Evolutionary conservation across 768 basidiomycete genomes (phyloP).

Genomic region (Naganishia onofrii): DNA sequence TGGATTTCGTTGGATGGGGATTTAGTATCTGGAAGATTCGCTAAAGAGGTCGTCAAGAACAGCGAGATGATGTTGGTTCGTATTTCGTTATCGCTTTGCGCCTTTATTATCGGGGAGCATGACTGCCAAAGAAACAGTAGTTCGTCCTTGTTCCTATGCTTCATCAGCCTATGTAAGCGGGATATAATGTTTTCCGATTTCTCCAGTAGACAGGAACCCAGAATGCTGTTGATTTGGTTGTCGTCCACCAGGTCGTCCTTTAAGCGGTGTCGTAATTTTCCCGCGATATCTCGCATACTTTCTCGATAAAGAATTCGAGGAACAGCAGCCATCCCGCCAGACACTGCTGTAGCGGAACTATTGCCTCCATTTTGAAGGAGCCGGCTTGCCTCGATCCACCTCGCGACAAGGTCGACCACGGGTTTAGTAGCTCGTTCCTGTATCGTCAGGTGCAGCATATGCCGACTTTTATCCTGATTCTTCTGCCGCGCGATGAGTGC

Average conservation of each 20-base stretch:
- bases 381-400: neutral
- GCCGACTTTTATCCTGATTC: neutral
- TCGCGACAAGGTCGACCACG: neutral
- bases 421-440: slow-evolving; percentile 1
- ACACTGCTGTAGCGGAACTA: neutral
- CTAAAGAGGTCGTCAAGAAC: neutral
- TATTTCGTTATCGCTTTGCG: neutral
- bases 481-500: neutral
- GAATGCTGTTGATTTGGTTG: neutral
- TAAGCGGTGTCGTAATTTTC: neutral
- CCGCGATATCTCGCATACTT: slow-evolving; percentile 4
- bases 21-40: neutral
- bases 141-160: neutral
- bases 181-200: neutral
- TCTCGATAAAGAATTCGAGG: slow-evolving; percentile 9
- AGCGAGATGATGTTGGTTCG: neutral
- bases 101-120: neutral
- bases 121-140: neutral
- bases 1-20: neutral
- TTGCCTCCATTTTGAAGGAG: neutral
- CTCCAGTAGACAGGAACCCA: neutral
- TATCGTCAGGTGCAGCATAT: neutral
- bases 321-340: neutral
- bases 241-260: neutral
- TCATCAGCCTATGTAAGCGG: neutral